These are phyloP conservation scores for Populus davidiana DNA, from an alignment of 345 rosid species.

Conservation along the genomic window DNA sequence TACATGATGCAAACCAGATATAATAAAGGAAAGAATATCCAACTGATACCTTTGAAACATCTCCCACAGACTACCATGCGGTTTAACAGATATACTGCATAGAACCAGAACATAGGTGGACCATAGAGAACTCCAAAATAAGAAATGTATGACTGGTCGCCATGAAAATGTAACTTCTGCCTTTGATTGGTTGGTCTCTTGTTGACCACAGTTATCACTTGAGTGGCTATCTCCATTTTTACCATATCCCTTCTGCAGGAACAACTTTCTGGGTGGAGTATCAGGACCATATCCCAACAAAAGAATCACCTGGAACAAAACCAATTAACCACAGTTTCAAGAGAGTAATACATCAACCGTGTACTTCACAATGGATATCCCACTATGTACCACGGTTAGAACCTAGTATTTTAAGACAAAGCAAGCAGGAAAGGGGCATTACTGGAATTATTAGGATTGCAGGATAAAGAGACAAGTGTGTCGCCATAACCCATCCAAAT, in stretches of 20 bases:
- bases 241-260: slow-evolving; percentile 32
- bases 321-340: slow-evolving; percentile 1
- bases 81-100: slow-evolving; percentile 56
- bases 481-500: slow-evolving; percentile 88
- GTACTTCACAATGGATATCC: neutral
- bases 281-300: slow-evolving; percentile 79
- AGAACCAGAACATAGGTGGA: slow-evolving; percentile 60
- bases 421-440: slow-evolving; percentile 16
- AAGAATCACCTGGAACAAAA: slow-evolving; percentile 55
- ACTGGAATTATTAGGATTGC: slow-evolving; percentile 75
- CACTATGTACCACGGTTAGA: neutral
- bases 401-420: slow-evolving; percentile 1
- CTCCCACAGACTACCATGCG: slow-evolving; percentile 67
- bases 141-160: slow-evolving; percentile 52
- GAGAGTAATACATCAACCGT: neutral
- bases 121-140: slow-evolving; percentile 73
- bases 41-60: slow-evolving; percentile 73
- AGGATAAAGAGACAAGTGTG: slow-evolving; percentile 87
- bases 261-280: slow-evolving; percentile 77
- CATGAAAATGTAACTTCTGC: slow-evolving; percentile 44
- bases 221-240: slow-evolving; percentile 30
- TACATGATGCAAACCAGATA: slow-evolving; percentile 1
- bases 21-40: slow-evolving; percentile 4
- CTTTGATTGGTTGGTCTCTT: slow-evolving; percentile 27
- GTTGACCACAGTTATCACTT: slow-evolving; percentile 20